phyloP scores from a whole-genome alignment of 1,139 yeast genomes.

The Scheffersomyces quercinus region DNA sequence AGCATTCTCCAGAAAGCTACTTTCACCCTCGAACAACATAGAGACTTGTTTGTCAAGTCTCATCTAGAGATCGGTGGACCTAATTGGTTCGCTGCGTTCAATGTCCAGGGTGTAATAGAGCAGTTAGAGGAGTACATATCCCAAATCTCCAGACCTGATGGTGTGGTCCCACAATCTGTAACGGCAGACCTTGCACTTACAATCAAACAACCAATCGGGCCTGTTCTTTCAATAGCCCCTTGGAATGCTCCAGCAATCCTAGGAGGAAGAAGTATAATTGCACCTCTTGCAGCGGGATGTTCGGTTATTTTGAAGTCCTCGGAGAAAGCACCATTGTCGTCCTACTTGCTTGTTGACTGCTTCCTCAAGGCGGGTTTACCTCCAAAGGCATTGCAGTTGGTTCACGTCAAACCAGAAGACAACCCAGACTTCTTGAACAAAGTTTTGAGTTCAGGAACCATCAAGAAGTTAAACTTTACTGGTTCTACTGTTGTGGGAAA shows the following conservation, averaged over 20 bases:
- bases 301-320: conserved; percentile 36
- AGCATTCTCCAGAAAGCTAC: conserved; percentile 21
- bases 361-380: conserved; percentile 45
- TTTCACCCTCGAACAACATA: conserved; percentile 13
- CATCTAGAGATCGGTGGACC: conserved; percentile 41
- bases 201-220: conserved; percentile 40
- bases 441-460: conserved; percentile 25
- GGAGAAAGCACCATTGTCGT: conserved; percentile 34
- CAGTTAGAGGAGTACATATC: conserved; percentile 26
- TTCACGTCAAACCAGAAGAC: conserved; percentile 31
- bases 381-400: conserved; percentile 30
- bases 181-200: conserved; percentile 2
- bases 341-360: conserved; percentile 31
- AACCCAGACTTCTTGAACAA: conserved; percentile 22
- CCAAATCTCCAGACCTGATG: conserved; percentile 21
- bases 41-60: conserved; percentile 19
- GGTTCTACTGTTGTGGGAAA: conserved; percentile 44
- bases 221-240: conserved; percentile 45
- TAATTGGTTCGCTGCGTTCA: conserved; percentile 35
- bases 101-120: conserved; percentile 26
- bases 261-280: conserved; percentile 36
- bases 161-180: conserved; percentile 15
- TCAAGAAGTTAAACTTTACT: conserved; percentile 43
- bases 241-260: conserved; percentile 53
- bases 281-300: conserved; percentile 53